Evolutionary conservation across 2,329 filamentous ascomycete genomes (phyloP).

Genomic region (Stagonosporopsis vannaccii): DNA sequence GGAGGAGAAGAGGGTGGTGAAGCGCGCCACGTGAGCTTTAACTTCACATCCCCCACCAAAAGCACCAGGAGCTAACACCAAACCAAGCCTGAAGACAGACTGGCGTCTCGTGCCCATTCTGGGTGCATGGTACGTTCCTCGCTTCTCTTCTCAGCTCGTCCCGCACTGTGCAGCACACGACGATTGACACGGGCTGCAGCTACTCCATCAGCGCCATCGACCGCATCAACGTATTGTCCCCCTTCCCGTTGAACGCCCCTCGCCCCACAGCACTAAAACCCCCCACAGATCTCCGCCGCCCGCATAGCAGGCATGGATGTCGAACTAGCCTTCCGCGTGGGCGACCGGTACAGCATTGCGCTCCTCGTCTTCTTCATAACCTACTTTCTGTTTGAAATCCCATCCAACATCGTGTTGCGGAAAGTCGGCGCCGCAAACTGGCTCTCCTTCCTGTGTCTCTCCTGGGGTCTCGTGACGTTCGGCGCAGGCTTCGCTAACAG

Average conservation of each 20-base stretch:
- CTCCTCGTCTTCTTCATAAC: slow-evolving; percentile 62
- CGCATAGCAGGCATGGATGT: slow-evolving; percentile 56
- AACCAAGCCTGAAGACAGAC: slow-evolving; percentile 38
- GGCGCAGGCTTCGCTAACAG: slow-evolving; percentile 28
- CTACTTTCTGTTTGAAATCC: slow-evolving; percentile 61
- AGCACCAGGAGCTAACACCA: not conserved
- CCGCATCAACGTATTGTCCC: slow-evolving; percentile 30
- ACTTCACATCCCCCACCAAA: no score
- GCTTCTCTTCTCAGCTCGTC: no score
- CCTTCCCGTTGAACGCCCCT: no score
- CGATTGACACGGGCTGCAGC: not conserved
- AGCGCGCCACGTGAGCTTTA: slow-evolving; percentile 25
- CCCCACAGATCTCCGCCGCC: slow-evolving; percentile 23
- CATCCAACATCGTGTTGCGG: slow-evolving; percentile 59
- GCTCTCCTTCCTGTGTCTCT: slow-evolving; percentile 29
- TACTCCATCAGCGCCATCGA: slow-evolving; percentile 33
- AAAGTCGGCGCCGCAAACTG: slow-evolving; percentile 39
- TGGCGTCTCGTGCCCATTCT: slow-evolving; percentile 38
- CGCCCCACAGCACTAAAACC: no score
- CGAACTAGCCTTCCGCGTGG: slow-evolving; percentile 53
- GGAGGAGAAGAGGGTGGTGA: slow-evolving; percentile 20
- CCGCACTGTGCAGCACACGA: not conserved
- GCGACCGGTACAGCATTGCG: slow-evolving; percentile 55
- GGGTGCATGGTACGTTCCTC: slow-evolving; percentile 23
- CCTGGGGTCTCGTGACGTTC: slow-evolving; percentile 31